phyloP scores from a whole-genome alignment of 345 rosid genomes.

The Geranium rotundifolium region DNA sequence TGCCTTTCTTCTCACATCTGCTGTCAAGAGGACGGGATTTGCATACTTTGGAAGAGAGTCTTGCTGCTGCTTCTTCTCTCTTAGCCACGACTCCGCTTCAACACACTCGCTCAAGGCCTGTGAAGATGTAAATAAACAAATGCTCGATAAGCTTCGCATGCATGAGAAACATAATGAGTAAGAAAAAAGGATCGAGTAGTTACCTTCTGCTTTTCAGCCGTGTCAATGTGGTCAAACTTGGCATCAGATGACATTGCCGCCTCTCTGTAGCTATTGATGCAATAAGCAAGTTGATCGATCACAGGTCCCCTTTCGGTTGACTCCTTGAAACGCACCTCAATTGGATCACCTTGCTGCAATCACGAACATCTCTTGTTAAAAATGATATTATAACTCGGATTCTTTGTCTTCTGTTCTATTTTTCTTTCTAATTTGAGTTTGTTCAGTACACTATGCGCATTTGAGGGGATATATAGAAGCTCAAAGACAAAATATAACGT shows the following conservation, averaged over 20 bases:
- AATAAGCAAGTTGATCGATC: slow-evolving; percentile 58
- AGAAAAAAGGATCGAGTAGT: neutral
- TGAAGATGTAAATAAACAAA: neutral
- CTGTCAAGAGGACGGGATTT: slow-evolving; percentile 58
- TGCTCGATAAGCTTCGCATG: neutral
- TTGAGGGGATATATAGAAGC: neutral
- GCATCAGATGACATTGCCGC: slow-evolving; percentile 73
- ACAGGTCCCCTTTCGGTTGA: slow-evolving; percentile 64
- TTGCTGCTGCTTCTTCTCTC: slow-evolving; percentile 80
- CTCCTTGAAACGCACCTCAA: slow-evolving; percentile 76
- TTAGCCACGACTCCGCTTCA: slow-evolving; percentile 83
- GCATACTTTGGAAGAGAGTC: slow-evolving; percentile 72
- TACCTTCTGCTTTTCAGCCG: slow-evolving; percentile 85
- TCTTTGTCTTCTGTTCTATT: no score
- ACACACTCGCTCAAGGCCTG: slow-evolving; percentile 80
- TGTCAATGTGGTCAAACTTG: slow-evolving; percentile 87
- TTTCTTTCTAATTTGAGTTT: no score
- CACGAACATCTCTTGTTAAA: neutral
- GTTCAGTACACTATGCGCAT: neutral
- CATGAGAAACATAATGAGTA: neutral
- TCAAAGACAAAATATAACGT: neutral
- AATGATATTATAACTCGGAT: neutral
- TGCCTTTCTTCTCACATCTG: slow-evolving; percentile 71
- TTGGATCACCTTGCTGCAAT: slow-evolving; percentile 76
- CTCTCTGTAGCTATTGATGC: slow-evolving; percentile 82